Base-by-base conservation (phyloP, 306 rosid species). In the Biancaea sappan region DNA sequence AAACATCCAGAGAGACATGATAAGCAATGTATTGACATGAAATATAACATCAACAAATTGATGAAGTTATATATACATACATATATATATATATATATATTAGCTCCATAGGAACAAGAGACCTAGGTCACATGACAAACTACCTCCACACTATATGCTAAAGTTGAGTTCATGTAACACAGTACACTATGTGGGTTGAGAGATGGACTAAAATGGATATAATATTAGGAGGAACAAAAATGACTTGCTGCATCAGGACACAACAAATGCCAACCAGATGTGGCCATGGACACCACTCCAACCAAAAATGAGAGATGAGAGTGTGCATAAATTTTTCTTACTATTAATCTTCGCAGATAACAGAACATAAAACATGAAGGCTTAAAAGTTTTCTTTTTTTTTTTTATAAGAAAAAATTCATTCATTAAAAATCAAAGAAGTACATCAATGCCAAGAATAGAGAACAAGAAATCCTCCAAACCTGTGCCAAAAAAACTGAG, bases 1-100 rank as follows among this genome's bases (percentile, higher is more conserved):
- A 75, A 74, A 58, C 31, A 85, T 57, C 58, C 22, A 58, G 51
- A 75, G n/a, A 75, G 75, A 46, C 46, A 69, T 25, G 16, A 67
- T 75, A 73, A 78, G 80, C 16, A 58, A 84, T 80, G 69, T 24
- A 58, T 26, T 26, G 59, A 43, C n/a, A 9, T 26, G 11, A 47
- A 26, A 59, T 37, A 41, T 4, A 68, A 18, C 44, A 28, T 35
- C 75, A 63, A 40, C 61, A 40, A n/a, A n/a, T 40, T 50, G 57
- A 53, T 51, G 73, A 32, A 25, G 73, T 74, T 59, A 79, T 8
- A 72, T 16, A 28, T 66, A 14, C 18, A 43, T 10, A n/a, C n/a
- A n/a, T n/a, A n/a, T n/a, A n/a, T n/a, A n/a, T n/a, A n/a, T n/a
- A n/a, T n/a, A n/a, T n/a, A n/a, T n/a, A n/a, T n/a, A 28, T 11